A percentile compares a stretch with the other conserved stretches of the same genome.
Evolutionary conservation across 2,329 filamentous ascomycete genomes (phyloP).

Genomic region (Coniosporium tulheliwenetii): DNA sequence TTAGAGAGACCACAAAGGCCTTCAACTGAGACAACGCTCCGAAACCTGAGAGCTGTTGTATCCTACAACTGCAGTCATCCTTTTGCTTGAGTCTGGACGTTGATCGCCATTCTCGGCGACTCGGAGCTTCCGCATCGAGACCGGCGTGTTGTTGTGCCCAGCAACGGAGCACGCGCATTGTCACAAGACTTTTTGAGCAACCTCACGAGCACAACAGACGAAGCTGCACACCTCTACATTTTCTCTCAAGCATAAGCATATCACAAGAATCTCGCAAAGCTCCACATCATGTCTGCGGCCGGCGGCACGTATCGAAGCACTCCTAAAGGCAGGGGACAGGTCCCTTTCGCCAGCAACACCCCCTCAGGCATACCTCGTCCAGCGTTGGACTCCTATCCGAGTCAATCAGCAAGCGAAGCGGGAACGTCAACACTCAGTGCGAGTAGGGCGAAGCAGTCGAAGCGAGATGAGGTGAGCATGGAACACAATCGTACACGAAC

Average conservation of each 20-base stretch:
- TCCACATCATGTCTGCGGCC: conserved; percentile 38
- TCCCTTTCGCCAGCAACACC: conserved; percentile 43
- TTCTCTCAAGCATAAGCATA: background rate
- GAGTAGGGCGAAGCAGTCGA: conserved; percentile 89
- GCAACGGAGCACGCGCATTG: too few relatives aligned
- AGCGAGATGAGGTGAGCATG: conserved; percentile 78
- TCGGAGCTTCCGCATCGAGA: too few relatives aligned
- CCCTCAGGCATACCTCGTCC: conserved; percentile 60
- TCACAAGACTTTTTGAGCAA: too few relatives aligned
- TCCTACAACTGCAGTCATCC: too few relatives aligned
- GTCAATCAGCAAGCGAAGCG: conserved; percentile 39
- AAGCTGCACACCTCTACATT: too few relatives aligned
- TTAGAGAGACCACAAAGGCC: background rate
- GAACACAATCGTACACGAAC: background rate
- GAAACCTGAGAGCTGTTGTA: too few relatives aligned
- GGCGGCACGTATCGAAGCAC: conserved; percentile 52
- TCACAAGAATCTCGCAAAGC: background rate
- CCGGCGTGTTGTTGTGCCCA: too few relatives aligned
- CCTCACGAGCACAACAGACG: too few relatives aligned
- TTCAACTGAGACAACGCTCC: too few relatives aligned
- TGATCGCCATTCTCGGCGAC: too few relatives aligned
- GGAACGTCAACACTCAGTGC: conserved; percentile 63
- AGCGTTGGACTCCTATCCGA: conserved; percentile 42
- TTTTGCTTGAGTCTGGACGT: too few relatives aligned
- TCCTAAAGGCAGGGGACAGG: conserved; percentile 46